Base-by-base conservation (phyloP, 176 grass and related monocot species). In the Avena eriantha region DNA sequence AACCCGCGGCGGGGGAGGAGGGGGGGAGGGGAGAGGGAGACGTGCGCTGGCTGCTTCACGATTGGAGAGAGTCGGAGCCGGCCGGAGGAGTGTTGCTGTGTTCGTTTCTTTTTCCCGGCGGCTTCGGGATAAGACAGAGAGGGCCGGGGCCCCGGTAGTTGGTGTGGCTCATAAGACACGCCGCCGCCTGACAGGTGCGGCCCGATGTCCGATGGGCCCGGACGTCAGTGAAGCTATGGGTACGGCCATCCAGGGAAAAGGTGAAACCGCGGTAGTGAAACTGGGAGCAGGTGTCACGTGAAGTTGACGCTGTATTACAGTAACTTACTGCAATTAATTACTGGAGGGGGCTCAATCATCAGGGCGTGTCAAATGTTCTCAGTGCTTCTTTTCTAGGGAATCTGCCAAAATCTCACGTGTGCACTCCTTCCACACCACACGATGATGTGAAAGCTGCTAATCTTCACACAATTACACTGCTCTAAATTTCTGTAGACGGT, bases 131-230 rank as follows among this genome's bases (percentile, higher is more conserved):
- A 54, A 76, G 73, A 73, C 43, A 17, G 22, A 49, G 35, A 0
- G 18, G 1, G 3, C 8, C 16, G 15, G 15, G 66, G 24, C 68
- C 18, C 35, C 23, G 46, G 72, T 75, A 1, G 48, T 24, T 76
- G 47, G 73, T 76, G 73, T 41, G 39, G 39, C 39, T 41, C 6
- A 41, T 41, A 41, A 41, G 39, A 41, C 39, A 41, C 39, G 39
- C 39, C 39, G 6, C 39, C 39, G 5, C 39, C 39, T 74, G 73
- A 51, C 47, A 0, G 24, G 73, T 33, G 73, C 47, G 73, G 43
- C 0, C 6, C 46, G 0, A 0, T 0, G 14, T 5, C 0, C 0
- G 13, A 4, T 3, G 73, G 73, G 1, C 73, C 48, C 0, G 0
- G 3, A 1, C 0, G 23, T 31, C 73, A 18, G 73, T 24, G 70